Evolutionary conservation across 176 grass and related monocot species (phyloP), one percentile per base, ranked within the genome.

Genomic region (Cenchrus purpureus): DNA sequence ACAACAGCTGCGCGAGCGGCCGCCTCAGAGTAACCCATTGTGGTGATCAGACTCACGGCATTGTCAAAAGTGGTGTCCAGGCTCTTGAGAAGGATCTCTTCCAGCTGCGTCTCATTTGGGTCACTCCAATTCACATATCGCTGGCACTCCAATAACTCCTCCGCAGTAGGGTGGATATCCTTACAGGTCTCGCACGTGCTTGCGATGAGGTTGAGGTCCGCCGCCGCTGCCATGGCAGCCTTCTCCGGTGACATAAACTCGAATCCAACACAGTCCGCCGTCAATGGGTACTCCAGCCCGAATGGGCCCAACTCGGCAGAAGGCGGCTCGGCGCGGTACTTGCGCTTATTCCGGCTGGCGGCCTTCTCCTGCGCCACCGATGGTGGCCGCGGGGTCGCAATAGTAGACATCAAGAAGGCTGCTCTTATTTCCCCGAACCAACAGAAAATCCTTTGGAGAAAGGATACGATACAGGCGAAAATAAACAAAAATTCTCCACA

Each of bases 271-370:
- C 87, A 94, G 60, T 99, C 94, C 6, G 88, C 68, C 42, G 90
- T 53, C 19, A 78, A 63, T 14, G 90, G 84, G 44, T 94, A 90
- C 75, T 92, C 91, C 65, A 83, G 73, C 6, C 74, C 83, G 5
- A 88, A 83, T 15, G 86, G 54, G 25, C 60, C 85, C 16, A 88
- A 70, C 76, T 99, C 91, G 6, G 91, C 55, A 17, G 87, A 80
- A 12, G 84, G 92, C 46, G 90, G 90, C 68, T 99, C 97, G 6
- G 91, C 92, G 0, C 91, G 91, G 59, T 88, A 99, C 73, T 99
- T 99, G 51, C 97, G 86, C 90, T 99, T 99, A 85, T 99, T 99
- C 84, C 94, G 82, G 79, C 88, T 96, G 68, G 76, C 61, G 8
- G 90, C 87, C 75, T 85, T 94, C 82, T 95, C 96, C 63, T 95